Evolutionary conservation across 306 rosid genomes (phyloP).

Genomic region (Vigna mungo): DNA sequence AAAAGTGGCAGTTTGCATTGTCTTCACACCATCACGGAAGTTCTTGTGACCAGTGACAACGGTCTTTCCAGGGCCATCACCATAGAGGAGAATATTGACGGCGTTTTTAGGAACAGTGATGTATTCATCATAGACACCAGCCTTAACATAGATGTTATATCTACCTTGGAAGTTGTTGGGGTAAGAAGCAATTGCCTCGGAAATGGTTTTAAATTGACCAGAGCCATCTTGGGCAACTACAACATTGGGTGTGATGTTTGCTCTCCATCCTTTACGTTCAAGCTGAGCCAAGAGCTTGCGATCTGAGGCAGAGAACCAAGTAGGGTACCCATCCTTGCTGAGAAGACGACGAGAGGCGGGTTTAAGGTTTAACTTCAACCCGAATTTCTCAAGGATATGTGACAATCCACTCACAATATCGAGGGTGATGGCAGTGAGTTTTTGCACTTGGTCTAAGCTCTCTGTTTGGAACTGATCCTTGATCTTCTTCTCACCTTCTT

Average conservation of each 20-base stretch:
- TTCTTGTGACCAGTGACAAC: conserved; percentile 61
- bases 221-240: conserved; percentile 81
- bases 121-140: conserved; percentile 67
- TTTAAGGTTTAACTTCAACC: conserved; percentile 48
- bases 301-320: conserved; percentile 61
- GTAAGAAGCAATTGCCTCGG: conserved; percentile 56
- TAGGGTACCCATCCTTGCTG: conserved; percentile 50
- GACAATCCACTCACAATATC: conserved; percentile 53
- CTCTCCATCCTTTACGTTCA: background rate
- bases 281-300: conserved; percentile 56
- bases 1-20: no score
- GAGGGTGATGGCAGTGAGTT: conserved; percentile 60
- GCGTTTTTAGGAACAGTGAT: conserved; percentile 42
- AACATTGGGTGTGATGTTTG: conserved; percentile 31
- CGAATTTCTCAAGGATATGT: conserved; percentile 39
- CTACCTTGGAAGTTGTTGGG: conserved; percentile 51
- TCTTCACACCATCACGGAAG: conserved; percentile 23
- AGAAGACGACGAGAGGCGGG: conserved; percentile 62
- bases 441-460: conserved; percentile 22
- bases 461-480: background rate
- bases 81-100: conserved; percentile 58
- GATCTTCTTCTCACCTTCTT: conserved; percentile 41
- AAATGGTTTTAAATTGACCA: conserved; percentile 59
- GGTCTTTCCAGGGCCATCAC: conserved; percentile 72
- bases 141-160: conserved; percentile 71